Evolutionary conservation across 352 stramenopile species (phyloP), one percentile per base, ranked within the genome.

Genomic region (Pythium insidiosum): DNA sequence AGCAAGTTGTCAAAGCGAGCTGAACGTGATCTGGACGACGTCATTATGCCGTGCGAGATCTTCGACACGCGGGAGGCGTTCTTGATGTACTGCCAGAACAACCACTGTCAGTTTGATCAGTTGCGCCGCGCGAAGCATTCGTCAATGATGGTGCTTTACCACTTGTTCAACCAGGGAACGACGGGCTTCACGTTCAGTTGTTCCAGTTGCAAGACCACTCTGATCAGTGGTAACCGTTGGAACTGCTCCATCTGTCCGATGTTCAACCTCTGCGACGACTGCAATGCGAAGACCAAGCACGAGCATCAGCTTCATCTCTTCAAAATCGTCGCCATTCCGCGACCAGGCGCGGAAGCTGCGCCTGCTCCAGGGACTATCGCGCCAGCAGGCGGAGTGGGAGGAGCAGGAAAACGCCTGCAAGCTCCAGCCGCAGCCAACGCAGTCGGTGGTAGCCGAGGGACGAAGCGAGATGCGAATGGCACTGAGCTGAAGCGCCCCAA

Each of bases 101-200:
- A 91, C 40, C 73, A 91, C 55, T 89, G 73, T 49, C 71, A 91
- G 50, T 85, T 85, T 53, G 67, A 87, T 54, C 73, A 89, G 59
- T 82, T 88, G 39, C 72, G 75, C 1, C 80, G 70, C n/a, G 78
- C 71, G 5, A 91, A 88, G 54, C 80, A 85, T 57, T 87, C 70
- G 43, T 88, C 75, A 31, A 88, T 88, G 80, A 92, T 87, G 72
- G 73, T 90, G 25, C 38, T 92, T 24, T 88, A 90, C 29, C 82
- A 92, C 47, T 61, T 90, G 56, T 88, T 95, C 55, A 95, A 96
- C 51, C 84, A 94, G 45, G 94, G 97, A 58, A 97, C 92, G 26
- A 97, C 95, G 10, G 97, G 97, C 30, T 99, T 98, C 72, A 94
- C 97, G 30, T 96, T 97, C 49, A 95, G 96, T 47, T 99, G 96